Percentiles rank a stretch among this genome's conserved stretches.
Conservation (phyloP, 139 green algal species). For the Micractinium conductrix region DNA sequence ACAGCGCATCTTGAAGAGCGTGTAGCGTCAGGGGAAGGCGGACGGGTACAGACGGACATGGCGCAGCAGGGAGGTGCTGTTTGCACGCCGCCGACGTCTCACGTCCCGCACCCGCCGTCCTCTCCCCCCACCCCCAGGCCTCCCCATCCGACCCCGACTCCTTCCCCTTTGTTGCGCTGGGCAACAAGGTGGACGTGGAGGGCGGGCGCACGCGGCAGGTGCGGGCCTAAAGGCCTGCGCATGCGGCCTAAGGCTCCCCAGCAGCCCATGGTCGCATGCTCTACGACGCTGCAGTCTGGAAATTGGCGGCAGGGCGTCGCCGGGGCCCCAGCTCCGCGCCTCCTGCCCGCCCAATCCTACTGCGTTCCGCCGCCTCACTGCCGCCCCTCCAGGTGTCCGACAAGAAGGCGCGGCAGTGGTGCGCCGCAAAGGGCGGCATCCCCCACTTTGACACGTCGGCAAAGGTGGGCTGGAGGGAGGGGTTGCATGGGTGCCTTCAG, state of each 20-base stretch:
- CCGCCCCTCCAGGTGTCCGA: constrained; percentile 88
- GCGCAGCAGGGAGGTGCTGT: neutral
- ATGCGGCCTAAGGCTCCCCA: too few species aligned
- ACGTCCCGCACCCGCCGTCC: neutral
- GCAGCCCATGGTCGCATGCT: too few species aligned
- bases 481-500: too few species aligned
- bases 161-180: constrained; percentile 99
- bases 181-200: constrained; percentile 99
- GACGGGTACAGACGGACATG: too few species aligned
- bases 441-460: constrained; percentile 96
- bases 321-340: too few species aligned
- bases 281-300: too few species aligned
- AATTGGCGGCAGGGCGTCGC: too few species aligned
- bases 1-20: neutral
- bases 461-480: constrained; percentile 76
- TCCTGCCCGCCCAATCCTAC: too few species aligned
- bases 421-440: constrained; percentile 88
- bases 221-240: too few species aligned
- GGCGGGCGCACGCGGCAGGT: constrained; percentile 81
- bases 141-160: constrained; percentile 87
- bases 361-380: too few species aligned
- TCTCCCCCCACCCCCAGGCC: constrained; percentile 60
- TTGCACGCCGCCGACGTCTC: neutral
- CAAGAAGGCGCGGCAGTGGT: constrained; percentile 97
- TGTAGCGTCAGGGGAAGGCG: neutral